These are phyloP conservation scores for Paramecium primaurelia DNA, from an alignment of 73 alveolate species.

Conservation along the genomic window DNA sequence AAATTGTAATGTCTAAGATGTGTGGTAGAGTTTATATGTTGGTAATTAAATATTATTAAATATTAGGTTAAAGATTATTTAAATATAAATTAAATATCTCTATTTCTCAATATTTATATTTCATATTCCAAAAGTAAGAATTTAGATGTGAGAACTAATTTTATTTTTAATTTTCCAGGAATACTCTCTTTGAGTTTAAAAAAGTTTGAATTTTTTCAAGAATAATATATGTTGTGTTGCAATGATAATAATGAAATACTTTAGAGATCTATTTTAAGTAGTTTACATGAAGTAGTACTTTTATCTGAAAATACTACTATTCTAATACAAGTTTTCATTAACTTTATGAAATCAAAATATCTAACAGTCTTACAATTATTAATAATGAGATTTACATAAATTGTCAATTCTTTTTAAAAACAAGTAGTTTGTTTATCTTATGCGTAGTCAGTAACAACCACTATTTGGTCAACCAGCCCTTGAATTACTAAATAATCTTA, in stretches of 20 bases:
- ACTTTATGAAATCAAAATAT: not conserved
- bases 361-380: not conserved
- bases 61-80: not conserved
- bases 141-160: conserved; percentile 31
- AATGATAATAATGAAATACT: conserved; percentile 13
- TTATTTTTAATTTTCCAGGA: conserved; percentile 54
- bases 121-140: conserved; percentile 25
- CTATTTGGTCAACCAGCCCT: not conserved
- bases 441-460: conserved; percentile 26
- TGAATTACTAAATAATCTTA: not conserved
- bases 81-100: not conserved
- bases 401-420: not conserved
- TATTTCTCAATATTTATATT: not conserved
- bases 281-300: conserved; percentile 55
- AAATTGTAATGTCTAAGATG: conserved; percentile 49
- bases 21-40: conserved; percentile 49
- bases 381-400: not conserved
- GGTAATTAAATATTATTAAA: not conserved
- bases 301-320: not conserved
- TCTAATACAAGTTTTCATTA: not conserved
- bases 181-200: conserved; percentile 8
- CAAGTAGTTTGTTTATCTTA: not conserved
- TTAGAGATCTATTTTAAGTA: not conserved
- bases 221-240: not conserved
- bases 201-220: conserved; percentile 43